These are phyloP conservation scores for Prunus davidiana DNA, from an alignment of 306 rosid species.

Conservation along the genomic window DNA sequence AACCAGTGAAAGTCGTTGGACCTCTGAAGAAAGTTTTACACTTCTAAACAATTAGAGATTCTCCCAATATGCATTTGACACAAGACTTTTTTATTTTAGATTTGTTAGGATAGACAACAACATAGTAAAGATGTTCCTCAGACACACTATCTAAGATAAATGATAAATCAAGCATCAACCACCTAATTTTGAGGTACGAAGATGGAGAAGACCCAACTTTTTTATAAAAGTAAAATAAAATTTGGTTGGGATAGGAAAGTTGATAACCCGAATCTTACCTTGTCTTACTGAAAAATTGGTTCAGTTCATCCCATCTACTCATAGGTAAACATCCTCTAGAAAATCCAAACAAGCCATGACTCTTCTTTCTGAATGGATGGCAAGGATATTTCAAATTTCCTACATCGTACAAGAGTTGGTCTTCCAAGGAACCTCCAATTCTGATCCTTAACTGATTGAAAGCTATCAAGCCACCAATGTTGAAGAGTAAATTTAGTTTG, in stretches of 20 bases:
- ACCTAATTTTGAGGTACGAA: neutral
- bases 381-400: conserved; percentile 68
- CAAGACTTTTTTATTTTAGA: neutral
- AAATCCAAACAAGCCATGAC: conserved; percentile 73
- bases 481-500: conserved; percentile 15
- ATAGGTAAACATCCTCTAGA: conserved; percentile 85
- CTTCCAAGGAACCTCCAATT: conserved; percentile 96
- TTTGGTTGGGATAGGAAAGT: neutral
- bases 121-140: neutral
- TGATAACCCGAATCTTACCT: conserved; percentile 50
- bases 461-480: conserved; percentile 54
- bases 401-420: conserved; percentile 71
- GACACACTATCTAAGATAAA: neutral
- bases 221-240: neutral
- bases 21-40: neutral
- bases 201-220: neutral
- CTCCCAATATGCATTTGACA: neutral
- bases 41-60: neutral
- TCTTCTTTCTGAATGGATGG: conserved; percentile 69
- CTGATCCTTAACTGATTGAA: conserved; percentile 86
- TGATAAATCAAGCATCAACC: neutral
- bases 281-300: conserved; percentile 65
- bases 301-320: conserved; percentile 94
- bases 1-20: neutral
- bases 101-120: neutral